Base-by-base conservation (phyloP, 2,329 filamentous ascomycete species). In the Blastomyces parvus region DNA sequence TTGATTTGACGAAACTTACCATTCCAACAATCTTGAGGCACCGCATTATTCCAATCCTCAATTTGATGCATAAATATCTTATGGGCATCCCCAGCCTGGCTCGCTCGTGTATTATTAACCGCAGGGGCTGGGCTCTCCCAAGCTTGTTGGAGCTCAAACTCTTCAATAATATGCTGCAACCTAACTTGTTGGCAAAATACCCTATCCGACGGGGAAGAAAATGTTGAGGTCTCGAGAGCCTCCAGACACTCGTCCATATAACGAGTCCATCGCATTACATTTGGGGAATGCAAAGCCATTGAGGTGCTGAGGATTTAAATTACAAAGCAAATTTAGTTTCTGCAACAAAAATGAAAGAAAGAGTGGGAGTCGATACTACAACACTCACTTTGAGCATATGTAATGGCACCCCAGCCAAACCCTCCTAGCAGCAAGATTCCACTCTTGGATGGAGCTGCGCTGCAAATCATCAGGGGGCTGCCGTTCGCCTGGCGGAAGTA, bases 91-190 rank as follows among this genome's bases (percentile, higher is more conserved):
- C 17, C 5, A 30, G 50, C 50, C 11, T 7, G 11, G 27, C 50
- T 6, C 13, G 19, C 25, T 27, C 3, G 50, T 30, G 27, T 19
- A 19, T 27, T 19, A 52, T 30, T 17, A 52, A 52, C 14, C 5
- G 5, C 25, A 53, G 44, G 7, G 1, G 44, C 44, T 25, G 36
- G 9, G 44, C 19, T 59, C 14, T 59, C 57, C 36, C 57, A 59
- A 11, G 25, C 30, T 44, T 25, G 25, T 42, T 60, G 58, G 58
- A 46, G 22, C 17, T 60, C 58, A 48, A 38, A 60, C 17, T 50
- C 42, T 42, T 59, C 57, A 42, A 59, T 59, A 13, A 44, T 59
- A 59, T 59, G 56, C 40, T 42, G 58, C 30, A 60, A 44, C 46
- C 22, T 59, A 38, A 59, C 46, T 7, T 59, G 58, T 46, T 44